Percentiles rank a stretch among this genome's conserved stretches.
Conservation (phyloP, 2,329 filamentous ascomycete genomes). For the Colletotrichum sp. region DNA sequence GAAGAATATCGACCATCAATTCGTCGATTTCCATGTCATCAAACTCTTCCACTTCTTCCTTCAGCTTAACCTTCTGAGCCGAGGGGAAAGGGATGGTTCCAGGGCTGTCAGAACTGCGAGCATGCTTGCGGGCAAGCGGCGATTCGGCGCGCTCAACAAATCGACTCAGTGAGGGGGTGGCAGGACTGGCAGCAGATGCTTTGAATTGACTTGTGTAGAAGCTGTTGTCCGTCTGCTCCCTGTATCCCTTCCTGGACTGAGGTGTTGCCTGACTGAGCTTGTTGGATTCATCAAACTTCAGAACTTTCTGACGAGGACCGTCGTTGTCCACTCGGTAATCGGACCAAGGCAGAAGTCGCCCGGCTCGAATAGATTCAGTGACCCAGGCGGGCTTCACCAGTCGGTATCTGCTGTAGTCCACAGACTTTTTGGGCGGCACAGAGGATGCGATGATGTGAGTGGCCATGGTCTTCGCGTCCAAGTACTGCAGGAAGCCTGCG, state of each 20-base stretch:
- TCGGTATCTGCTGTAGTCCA: conserved; percentile 86
- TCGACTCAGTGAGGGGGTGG: conserved; percentile 32
- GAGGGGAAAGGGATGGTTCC: conserved; percentile 22
- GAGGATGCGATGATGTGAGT: conserved; percentile 95
- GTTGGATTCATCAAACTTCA: conserved; percentile 68
- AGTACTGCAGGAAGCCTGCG: conserved; percentile 92
- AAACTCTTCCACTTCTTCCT: conserved; percentile 18
- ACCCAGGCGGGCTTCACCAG: conserved; percentile 97
- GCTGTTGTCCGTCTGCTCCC: conserved; percentile 80
- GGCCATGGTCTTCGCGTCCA: conserved; percentile 92
- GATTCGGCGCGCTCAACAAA: conserved; percentile 31
- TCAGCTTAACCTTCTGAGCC: neutral
- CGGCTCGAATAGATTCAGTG: conserved; percentile 84
- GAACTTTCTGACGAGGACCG: conserved; percentile 79
- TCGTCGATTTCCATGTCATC: conserved; percentile 20
- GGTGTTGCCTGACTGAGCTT: conserved; percentile 71
- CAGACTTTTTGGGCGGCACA: conserved; percentile 88
- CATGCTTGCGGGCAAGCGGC: conserved; percentile 13
- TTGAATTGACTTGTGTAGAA: conserved; percentile 81
- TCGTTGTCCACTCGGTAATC: conserved; percentile 81
- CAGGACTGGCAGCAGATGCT: conserved; percentile 23
- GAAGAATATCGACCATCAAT: conserved; percentile 13
- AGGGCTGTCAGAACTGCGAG: neutral
- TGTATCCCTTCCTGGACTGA: conserved; percentile 67
- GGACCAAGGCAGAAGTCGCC: conserved; percentile 84